A percentile compares a stretch with the other conserved stretches of the same genome.
Evolutionary conservation across 805 yeast genomes (phyloP).

Genomic region (Wickerhamomyces hampshirensis): DNA sequence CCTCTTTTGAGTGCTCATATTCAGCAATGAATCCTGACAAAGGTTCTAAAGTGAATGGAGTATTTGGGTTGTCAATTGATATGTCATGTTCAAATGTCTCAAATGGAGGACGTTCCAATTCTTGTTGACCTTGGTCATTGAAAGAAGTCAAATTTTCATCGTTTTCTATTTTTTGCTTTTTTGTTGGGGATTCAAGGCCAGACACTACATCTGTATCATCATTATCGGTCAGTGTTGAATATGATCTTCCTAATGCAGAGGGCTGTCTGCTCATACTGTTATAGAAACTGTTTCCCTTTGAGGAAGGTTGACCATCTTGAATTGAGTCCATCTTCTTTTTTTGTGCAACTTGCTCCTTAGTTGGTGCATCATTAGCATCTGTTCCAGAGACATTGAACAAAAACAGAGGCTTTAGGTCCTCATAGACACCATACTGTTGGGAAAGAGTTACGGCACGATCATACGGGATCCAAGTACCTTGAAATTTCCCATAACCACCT

Average conservation of each 20-base stretch:
- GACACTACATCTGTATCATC: slow-evolving; percentile 20
- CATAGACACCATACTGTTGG: slow-evolving; percentile 53
- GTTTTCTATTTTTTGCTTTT: slow-evolving; percentile 26
- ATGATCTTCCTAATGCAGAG: slow-evolving; percentile 20
- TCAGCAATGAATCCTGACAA: slow-evolving; percentile 27
- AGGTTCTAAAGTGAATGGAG: slow-evolving; percentile 48
- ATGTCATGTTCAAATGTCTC: slow-evolving; percentile 34
- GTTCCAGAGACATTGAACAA: slow-evolving; percentile 34
- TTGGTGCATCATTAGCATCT: slow-evolving; percentile 38
- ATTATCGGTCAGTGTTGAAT: slow-evolving; percentile 30
- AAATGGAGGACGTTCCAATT: slow-evolving; percentile 6
- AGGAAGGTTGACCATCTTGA: slow-evolving; percentile 7
- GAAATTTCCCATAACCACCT: slow-evolving; percentile 82
- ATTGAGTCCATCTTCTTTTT: slow-evolving; percentile 21
- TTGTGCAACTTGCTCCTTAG: slow-evolving; percentile 42
- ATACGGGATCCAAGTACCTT: slow-evolving; percentile 84
- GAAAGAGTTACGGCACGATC: slow-evolving; percentile 59
- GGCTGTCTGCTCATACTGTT: slow-evolving; percentile 20
- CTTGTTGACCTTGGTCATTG: neutral
- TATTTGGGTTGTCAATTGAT: slow-evolving; percentile 35
- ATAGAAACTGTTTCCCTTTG: slow-evolving; percentile 12
- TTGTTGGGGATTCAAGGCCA: slow-evolving; percentile 32
- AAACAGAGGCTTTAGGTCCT: slow-evolving; percentile 61
- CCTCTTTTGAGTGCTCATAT: slow-evolving; percentile 35
- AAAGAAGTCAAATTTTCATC: neutral